A percentile compares a stretch with the other conserved stretches of the same genome.
Evolutionary conservation across 345 rosid species (phyloP).

Genomic region (Ceriops tagal): DNA sequence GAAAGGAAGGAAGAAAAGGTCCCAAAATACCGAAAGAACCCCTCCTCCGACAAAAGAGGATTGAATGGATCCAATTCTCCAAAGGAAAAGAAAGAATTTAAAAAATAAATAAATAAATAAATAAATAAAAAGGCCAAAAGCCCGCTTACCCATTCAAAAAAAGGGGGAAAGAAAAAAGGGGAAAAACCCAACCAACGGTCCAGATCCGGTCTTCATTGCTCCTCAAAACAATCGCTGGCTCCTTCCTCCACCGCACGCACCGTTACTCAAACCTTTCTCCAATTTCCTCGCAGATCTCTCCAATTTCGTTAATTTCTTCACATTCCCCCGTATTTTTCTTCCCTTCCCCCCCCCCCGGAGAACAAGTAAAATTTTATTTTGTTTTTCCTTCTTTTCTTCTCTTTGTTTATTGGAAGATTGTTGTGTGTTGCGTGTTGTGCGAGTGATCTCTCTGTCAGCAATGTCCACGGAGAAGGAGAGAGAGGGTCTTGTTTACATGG

Average conservation of each 20-base stretch:
- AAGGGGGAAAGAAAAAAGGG: too few species aligned
- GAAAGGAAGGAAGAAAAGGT: too few species aligned
- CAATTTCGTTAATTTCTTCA: too few species aligned
- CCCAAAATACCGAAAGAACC: background rate
- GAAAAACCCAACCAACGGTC: slow-evolving; percentile 32
- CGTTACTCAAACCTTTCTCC: too few species aligned
- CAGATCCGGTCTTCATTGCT: slow-evolving; percentile 56
- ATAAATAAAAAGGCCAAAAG: slow-evolving; percentile 5
- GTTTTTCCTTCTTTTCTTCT: too few species aligned
- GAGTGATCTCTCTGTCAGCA: slow-evolving; percentile 6
- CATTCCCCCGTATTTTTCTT: too few species aligned
- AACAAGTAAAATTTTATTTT: too few species aligned
- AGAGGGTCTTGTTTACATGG: slow-evolving; percentile 77
- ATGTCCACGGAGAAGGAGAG: slow-evolving; percentile 83
- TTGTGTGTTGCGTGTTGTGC: too few species aligned
- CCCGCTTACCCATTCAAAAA: slow-evolving; percentile 21
- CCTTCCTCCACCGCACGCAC: too few species aligned
- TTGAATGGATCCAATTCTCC: background rate
- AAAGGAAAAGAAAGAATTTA: background rate
- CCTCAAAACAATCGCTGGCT: slow-evolving; percentile 10
- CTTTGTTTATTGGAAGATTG: too few species aligned
- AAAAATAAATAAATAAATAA: background rate
- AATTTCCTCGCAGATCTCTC: too few species aligned
- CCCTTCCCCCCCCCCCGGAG: too few species aligned
- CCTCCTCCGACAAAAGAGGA: background rate